phyloP scores from a whole-genome alignment of 2,329 filamentous ascomycete genomes.

The Lojkania enalia region DNA sequence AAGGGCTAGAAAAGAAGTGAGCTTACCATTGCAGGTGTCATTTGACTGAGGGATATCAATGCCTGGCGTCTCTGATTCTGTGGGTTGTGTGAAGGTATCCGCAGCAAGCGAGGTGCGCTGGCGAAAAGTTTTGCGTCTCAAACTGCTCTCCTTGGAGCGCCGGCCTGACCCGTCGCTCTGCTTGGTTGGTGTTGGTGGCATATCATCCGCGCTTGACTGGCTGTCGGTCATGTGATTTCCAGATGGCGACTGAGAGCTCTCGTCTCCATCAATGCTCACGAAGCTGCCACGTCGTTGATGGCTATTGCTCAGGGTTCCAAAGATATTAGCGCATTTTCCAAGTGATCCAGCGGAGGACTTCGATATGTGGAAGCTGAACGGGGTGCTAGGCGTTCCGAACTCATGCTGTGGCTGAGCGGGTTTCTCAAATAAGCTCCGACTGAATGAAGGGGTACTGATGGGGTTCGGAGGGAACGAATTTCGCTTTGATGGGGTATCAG shows the following conservation, averaged over 20 bases:
- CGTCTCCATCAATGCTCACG: constrained; percentile 78
- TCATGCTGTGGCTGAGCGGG: constrained; percentile 68
- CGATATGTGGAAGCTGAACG: constrained; percentile 68
- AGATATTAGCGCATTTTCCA: constrained; percentile 64
- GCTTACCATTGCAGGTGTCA: constrained; percentile 44
- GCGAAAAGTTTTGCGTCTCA: constrained; percentile 55
- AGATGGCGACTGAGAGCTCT: constrained; percentile 63
- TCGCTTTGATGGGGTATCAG: constrained; percentile 96
- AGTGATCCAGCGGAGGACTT: constrained; percentile 70
- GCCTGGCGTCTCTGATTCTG: constrained; percentile 30
- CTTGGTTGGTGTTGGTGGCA: constrained; percentile 95
- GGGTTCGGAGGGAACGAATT: constrained; percentile 70
- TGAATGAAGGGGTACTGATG: constrained; percentile 47
- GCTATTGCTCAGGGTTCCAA: constrained; percentile 59
- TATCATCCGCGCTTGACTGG: constrained; percentile 67
- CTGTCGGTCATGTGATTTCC: constrained; percentile 57
- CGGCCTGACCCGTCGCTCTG: constrained; percentile 53
- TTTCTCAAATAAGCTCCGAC: constrained; percentile 62
- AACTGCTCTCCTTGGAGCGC: constrained; percentile 55
- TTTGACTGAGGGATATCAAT: constrained; percentile 30
- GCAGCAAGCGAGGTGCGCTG: constrained; percentile 49
- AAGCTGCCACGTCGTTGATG: constrained; percentile 69
- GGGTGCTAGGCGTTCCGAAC: constrained; percentile 79
- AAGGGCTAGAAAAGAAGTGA: too few relatives aligned
- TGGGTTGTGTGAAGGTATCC: constrained; percentile 51